These are phyloP conservation scores for Rhazya stricta DNA, from an alignment of 257 asterid genomes.

Conservation along the genomic window DNA sequence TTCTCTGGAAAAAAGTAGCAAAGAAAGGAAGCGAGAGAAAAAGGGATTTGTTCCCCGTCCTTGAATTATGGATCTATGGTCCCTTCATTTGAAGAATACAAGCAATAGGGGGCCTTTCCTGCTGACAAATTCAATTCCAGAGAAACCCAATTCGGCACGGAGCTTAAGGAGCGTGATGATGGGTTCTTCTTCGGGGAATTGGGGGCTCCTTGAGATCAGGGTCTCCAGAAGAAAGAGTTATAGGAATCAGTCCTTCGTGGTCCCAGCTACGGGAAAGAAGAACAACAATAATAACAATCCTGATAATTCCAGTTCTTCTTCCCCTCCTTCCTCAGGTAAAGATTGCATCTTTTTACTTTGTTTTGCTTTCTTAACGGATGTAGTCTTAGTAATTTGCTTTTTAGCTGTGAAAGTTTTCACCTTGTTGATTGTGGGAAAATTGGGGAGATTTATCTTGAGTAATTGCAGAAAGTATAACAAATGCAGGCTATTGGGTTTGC, in stretches of 20 bases:
- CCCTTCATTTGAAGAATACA: constrained; percentile 19
- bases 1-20: not conserved
- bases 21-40: not conserved
- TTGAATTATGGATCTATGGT: constrained; percentile 26
- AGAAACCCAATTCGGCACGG: constrained; percentile 48
- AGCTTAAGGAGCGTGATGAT: constrained; percentile 32
- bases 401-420: not conserved
- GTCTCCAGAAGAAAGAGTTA: constrained; percentile 29
- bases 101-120: constrained; percentile 16
- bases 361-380: not conserved
- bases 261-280: constrained; percentile 61
- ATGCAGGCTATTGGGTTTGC: not conserved
- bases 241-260: constrained; percentile 42
- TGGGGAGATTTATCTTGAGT: constrained; percentile 6
- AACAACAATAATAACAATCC: constrained; percentile 21
- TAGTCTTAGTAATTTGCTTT: not conserved
- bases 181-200: constrained; percentile 21
- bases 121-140: constrained; percentile 41
- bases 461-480: not conserved
- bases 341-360: constrained; percentile 9
- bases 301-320: constrained; percentile 47
- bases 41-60: constrained; percentile 1
- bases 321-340: constrained; percentile 39
- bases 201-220: constrained; percentile 35
- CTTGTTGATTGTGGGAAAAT: constrained; percentile 1